Conservation (phyloP, 495 filamentous ascomycete species). For the Chaetomidium leptoderma region DNA sequence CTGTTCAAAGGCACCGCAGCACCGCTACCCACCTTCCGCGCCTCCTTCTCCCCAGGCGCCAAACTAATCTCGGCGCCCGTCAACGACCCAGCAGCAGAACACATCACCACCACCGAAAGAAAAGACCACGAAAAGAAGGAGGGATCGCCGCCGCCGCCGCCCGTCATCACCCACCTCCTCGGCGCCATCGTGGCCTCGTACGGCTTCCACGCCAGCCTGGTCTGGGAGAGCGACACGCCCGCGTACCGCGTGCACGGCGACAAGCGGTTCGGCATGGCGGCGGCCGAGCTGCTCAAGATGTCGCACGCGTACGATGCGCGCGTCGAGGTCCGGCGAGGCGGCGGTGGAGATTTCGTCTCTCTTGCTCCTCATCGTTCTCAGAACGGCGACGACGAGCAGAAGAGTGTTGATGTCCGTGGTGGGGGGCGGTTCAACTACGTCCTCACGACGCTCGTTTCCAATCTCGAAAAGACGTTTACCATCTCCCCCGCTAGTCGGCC, state of each 20-base stretch:
- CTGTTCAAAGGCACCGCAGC: slow-evolving; percentile 51
- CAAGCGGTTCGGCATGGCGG: slow-evolving; percentile 78
- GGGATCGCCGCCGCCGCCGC: not conserved
- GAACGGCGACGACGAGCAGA: not conserved
- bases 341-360: too few species aligned
- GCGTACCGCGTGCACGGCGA: slow-evolving; percentile 69
- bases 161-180: slow-evolving; percentile 43
- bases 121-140: not conserved
- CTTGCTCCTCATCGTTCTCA: too few species aligned
- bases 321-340: slow-evolving; percentile 38
- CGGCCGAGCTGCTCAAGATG: slow-evolving; percentile 60
- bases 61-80: slow-evolving; percentile 47
- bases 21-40: slow-evolving; percentile 53
- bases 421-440: slow-evolving; percentile 60
- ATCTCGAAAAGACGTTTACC: slow-evolving; percentile 72
- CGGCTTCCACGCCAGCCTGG: slow-evolving; percentile 80
- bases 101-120: not conserved
- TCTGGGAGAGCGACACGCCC: slow-evolving; percentile 80
- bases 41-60: slow-evolving; percentile 63
- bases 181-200: slow-evolving; percentile 84
- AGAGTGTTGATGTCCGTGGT: not conserved
- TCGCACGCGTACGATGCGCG: slow-evolving; percentile 66
- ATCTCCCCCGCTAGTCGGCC: slow-evolving; percentile 69
- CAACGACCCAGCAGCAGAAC: too few species aligned
- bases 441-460: slow-evolving; percentile 67